Base-by-base conservation (phyloP, 306 rosid species). In the Prunus mira region DNA sequence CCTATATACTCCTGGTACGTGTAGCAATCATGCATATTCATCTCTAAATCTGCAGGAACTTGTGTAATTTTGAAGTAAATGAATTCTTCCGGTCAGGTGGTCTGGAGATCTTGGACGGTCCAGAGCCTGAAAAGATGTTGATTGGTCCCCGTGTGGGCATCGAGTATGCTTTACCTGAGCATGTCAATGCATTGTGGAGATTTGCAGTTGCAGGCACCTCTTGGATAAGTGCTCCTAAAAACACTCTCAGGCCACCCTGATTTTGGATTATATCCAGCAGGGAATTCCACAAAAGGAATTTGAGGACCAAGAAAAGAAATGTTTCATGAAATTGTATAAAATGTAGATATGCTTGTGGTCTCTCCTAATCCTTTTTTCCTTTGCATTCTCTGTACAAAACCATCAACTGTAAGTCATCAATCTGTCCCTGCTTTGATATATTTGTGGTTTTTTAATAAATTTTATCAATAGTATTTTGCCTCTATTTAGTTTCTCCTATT, bases 161-260 rank as follows among this genome's bases (percentile, higher is more conserved):
- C 46, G 88, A 95, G 20, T 86, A 89, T 19, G 98, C 97, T 57
- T 80, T 34, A 55, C 92, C 98, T 4, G 97, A 88, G 83, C 96
- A 95, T 78, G 93, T 86, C 25, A 80, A 83, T 27, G 98, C 96
- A 5, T 73, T 84, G 70, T 95, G 98, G 98, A 89, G 98, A 88
- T 95, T 92, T 82, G 97, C 97, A 78, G 74, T 90, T 71, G 96
- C 96, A 30, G 97, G 87, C 71, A 86, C 97, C 60, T 85, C 92
- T 69, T 95, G 98, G 98, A 88, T 94, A 68, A 94, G 98, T 83
- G 91, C 98, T 82, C 98, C 96, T 6, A 94, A 79, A 78, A 91
- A 86, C 88, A 90, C 93, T 51, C 94, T 93, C 72, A 84, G 80
- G 72, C 82, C 87, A 2, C 84, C 88, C 41, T 72, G 43, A 65